Evolutionary conservation across 768 basidiomycete genomes (phyloP).

Genomic region (Tricholoma sp.): DNA sequence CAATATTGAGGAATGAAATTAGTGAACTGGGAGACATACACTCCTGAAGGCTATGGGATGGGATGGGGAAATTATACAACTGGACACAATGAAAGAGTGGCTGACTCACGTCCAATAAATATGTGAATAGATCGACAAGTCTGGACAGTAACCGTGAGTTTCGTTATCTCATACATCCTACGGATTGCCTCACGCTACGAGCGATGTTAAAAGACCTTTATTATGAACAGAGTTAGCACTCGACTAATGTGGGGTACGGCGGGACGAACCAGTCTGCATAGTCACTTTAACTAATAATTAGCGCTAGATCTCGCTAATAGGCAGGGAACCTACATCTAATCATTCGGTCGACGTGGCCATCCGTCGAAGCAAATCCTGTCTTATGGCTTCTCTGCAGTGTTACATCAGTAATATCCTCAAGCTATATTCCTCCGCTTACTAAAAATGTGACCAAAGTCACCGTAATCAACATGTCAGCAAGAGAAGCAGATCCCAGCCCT

Average conservation of each 20-base stretch:
- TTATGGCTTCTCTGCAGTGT: slow-evolving; percentile 26
- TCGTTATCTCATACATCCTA: background rate
- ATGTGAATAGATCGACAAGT: slow-evolving; percentile 23
- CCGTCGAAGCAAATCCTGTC: slow-evolving; percentile 34
- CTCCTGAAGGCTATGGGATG: slow-evolving; percentile 15
- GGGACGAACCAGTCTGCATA: slow-evolving; percentile 23
- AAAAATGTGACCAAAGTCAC: slow-evolving; percentile 31
- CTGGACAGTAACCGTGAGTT: background rate
- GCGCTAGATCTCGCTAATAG: background rate
- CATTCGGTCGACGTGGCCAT: slow-evolving; percentile 34
- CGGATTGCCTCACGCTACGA: slow-evolving; percentile 19
- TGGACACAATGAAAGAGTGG: background rate
- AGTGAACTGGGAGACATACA: slow-evolving; percentile 12
- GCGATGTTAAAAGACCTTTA: slow-evolving; percentile 19
- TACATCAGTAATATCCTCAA: background rate
- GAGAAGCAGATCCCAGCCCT: slow-evolving; percentile 35
- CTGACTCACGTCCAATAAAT: slow-evolving; percentile 16
- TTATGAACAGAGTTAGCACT: background rate
- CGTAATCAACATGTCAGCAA: slow-evolving; percentile 36
- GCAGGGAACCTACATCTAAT: slow-evolving; percentile 22
- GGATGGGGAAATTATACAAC: background rate
- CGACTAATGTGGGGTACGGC: background rate
- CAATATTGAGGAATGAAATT: background rate
- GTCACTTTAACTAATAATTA: slow-evolving; percentile 18
- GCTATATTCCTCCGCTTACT: slow-evolving; percentile 15